These are phyloP conservation scores for Lentinula lateritia DNA, from an alignment of 768 basidiomycete species.

Conservation along the genomic window DNA sequence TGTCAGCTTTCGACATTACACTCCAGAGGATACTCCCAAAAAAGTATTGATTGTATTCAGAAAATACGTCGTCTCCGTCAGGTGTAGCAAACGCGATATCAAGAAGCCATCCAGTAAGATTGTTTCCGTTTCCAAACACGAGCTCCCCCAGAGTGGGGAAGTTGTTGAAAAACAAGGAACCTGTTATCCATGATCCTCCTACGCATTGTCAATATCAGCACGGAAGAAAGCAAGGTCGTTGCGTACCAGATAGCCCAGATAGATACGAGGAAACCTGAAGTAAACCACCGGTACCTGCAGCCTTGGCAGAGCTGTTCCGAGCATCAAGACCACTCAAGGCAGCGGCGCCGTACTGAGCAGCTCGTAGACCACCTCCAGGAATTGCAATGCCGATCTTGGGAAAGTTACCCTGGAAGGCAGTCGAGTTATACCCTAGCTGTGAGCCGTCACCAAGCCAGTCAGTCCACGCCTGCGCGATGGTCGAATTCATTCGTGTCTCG, in stretches of 20 bases:
- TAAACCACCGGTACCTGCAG: conserved; percentile 59
- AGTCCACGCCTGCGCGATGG: conserved; percentile 46
- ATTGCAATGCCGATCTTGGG: conserved; percentile 60
- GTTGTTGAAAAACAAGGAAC: conserved; percentile 59
- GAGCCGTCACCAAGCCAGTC: conserved; percentile 56
- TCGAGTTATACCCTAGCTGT: conserved; percentile 46
- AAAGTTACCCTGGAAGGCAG: conserved; percentile 31
- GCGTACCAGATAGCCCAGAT: conserved; percentile 57
- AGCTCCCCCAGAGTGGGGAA: conserved; percentile 54
- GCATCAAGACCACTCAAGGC: conserved; percentile 55
- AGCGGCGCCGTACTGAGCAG: conserved; percentile 62
- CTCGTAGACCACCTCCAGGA: conserved; percentile 66
- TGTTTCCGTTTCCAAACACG: conserved; percentile 49
- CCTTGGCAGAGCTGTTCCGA: conserved; percentile 51
- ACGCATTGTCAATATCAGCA: not conserved
- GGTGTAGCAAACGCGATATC: conserved; percentile 54
- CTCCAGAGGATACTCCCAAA: conserved; percentile 52
- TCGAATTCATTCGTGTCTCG: conserved; percentile 29
- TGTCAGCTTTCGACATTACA: conserved; percentile 48
- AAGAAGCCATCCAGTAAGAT: conserved; percentile 51
- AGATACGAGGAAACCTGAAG: conserved; percentile 70
- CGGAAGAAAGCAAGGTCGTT: not conserved
- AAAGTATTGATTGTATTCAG: conserved; percentile 44
- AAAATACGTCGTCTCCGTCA: conserved; percentile 39
- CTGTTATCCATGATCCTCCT: conserved; percentile 68